Evolutionary conservation across 108 stramenopile genomes (phyloP).

Genomic region (Pseudonitzschia delicatissima): DNA sequence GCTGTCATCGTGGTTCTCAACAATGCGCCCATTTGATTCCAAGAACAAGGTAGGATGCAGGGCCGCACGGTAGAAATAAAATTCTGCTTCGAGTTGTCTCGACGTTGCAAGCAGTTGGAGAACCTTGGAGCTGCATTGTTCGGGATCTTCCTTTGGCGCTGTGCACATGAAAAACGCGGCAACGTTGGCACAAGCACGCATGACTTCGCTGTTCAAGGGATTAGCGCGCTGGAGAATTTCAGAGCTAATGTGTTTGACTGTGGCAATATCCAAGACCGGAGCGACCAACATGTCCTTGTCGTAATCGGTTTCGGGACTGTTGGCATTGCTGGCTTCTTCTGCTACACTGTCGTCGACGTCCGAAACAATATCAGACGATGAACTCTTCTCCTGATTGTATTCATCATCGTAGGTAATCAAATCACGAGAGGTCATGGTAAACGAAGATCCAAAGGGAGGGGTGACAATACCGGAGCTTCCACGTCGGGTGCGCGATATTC

Average conservation of each 20-base stretch:
- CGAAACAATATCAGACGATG: constrained; percentile 22
- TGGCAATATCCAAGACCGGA: constrained; percentile 18
- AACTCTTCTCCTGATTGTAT: constrained; percentile 18
- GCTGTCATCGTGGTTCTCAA: background rate
- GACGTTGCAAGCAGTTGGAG: constrained; percentile 36
- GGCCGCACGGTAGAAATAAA: constrained; percentile 51
- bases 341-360: constrained; percentile 38
- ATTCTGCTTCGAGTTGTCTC: constrained; percentile 36
- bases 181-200: constrained; percentile 35
- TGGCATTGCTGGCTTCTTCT: background rate
- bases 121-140: constrained; percentile 27
- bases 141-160: constrained; percentile 40
- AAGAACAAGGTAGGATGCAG: constrained; percentile 33
- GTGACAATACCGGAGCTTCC: constrained; percentile 45
- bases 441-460: constrained; percentile 43
- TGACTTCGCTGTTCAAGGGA: constrained; percentile 3
- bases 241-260: constrained; percentile 13
- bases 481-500: constrained; percentile 23
- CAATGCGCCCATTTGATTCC: background rate
- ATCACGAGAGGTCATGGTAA: constrained; percentile 23
- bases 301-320: background rate
- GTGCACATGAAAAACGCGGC: constrained; percentile 57
- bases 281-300: constrained; percentile 16
- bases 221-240: constrained; percentile 21
- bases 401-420: constrained; percentile 72